Evolutionary conservation across 768 basidiomycete genomes (phyloP), one percentile per base, ranked within the genome.

Genomic region (Mycena maculata): DNA sequence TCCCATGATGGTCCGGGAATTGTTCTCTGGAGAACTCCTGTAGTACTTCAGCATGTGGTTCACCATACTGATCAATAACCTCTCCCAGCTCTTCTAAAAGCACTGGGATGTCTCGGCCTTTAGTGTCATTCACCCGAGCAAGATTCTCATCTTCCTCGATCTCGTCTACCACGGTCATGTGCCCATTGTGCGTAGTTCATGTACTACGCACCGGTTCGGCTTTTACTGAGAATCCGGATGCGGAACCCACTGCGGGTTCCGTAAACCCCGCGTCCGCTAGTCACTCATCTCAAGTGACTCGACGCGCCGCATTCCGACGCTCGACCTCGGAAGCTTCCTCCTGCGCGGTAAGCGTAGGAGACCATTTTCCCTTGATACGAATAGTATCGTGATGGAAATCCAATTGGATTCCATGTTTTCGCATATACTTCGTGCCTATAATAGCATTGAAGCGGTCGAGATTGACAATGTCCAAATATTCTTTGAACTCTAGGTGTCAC

Each of bases 341-440:
- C 1, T 36, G 22, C 15, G 15, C 55, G 0, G 60, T 22, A 7
- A 63, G 18, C 6, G 61, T 52, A 9, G 62, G 53, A 3, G 41
- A 25, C 4, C 9, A n/a, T 18, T 18, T 15, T 4, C 70, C 73
- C 25, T 62, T 52, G 0, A 74, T 31, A 3, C 22, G 5, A 20
- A 79, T 54, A 6, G 48, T 20, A 15, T 72, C 62, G 0, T 38
- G 53, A 1, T 57, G 61, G 38, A 81, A 77, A 55, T 79, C 74
- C 4, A 80, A 58, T 0, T 67, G 18, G 0, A 59, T 48, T 8
- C 18, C 15, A 36, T 58, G 56, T 31, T 58, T 58, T 1, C 55
- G 41, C 42, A 57, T 57, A 59, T 27, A 11, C n/a, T n/a, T n/a
- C n/a, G n/a, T n/a, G n/a, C n/a, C n/a, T n/a, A n/a, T n/a, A n/a